phyloP scores from a whole-genome alignment of 2,329 filamentous ascomycete genomes.

The Calonectria pauciramosa region DNA sequence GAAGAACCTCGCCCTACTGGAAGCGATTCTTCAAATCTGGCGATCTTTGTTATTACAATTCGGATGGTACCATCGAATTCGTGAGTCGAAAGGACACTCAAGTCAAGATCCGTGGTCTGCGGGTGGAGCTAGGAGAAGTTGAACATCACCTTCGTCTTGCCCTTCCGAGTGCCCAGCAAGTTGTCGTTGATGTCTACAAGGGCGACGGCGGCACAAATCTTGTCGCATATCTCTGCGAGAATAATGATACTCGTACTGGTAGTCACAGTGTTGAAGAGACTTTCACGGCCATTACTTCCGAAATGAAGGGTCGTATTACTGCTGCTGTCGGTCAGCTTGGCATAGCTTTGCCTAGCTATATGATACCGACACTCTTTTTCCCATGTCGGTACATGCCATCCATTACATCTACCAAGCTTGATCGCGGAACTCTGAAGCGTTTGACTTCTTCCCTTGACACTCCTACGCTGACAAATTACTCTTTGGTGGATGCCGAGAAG shows the following conservation, averaged over 20 bases:
- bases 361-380: slow-evolving; percentile 36
- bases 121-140: slow-evolving; percentile 58
- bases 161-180: neutral
- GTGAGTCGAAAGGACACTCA: slow-evolving; percentile 67
- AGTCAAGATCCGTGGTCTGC: slow-evolving; percentile 68
- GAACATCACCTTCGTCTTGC: slow-evolving; percentile 26
- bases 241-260: neutral
- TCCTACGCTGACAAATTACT: slow-evolving; percentile 11
- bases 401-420: slow-evolving; percentile 32
- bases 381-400: slow-evolving; percentile 27
- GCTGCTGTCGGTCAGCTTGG: slow-evolving; percentile 3
- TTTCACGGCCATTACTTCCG: neutral
- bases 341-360: slow-evolving; percentile 30
- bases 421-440: slow-evolving; percentile 29
- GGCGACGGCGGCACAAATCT: neutral
- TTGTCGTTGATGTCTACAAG: slow-evolving; percentile 15
- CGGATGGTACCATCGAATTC: slow-evolving; percentile 54
- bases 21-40: slow-evolving; percentile 39
- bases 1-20: slow-evolving; percentile 27
- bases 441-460: slow-evolving; percentile 16
- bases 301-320: neutral
- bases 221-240: neutral
- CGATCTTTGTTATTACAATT: slow-evolving; percentile 43
- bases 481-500: neutral
- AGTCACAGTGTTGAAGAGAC: neutral